Percentiles rank a stretch among this genome's conserved stretches.
phyloP scores from a whole-genome alignment of 768 basidiomycete genomes.

The Kwoniella botswanensis region DNA sequence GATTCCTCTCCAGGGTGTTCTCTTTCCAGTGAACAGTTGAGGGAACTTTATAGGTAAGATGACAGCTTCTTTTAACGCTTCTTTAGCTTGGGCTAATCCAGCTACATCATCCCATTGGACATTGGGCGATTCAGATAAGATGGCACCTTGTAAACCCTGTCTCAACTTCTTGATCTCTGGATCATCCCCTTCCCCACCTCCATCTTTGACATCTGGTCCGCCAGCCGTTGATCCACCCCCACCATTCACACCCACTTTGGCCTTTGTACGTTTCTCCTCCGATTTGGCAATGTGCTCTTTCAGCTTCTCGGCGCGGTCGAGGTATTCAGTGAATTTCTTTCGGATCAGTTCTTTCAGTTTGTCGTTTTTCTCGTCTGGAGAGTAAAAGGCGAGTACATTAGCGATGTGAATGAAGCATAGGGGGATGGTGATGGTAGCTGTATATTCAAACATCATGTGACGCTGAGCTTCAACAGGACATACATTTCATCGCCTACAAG shows the following conservation, averaged over 20 bases:
- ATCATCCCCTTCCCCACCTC: constrained; percentile 74
- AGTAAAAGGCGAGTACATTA: constrained; percentile 7
- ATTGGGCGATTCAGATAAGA: constrained; percentile 90
- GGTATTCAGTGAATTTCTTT: constrained; percentile 86
- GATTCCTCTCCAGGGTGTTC: constrained; percentile 96
- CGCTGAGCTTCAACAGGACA: not conserved
- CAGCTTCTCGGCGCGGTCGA: constrained; percentile 85
- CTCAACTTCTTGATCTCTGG: constrained; percentile 95
- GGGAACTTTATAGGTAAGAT: constrained; percentile 99
- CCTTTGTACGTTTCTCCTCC: constrained; percentile 69
- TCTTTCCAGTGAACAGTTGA: constrained; percentile 96
- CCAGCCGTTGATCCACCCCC: constrained; percentile 54
- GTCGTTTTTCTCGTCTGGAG: constrained; percentile 92
- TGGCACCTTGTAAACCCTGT: constrained; percentile 83
- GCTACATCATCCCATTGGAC: constrained; percentile 99
- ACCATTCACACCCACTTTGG: constrained; percentile 65
- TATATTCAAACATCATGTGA: not conserved
- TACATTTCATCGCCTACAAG: constrained; percentile 55
- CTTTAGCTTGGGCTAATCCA: constrained; percentile 92
- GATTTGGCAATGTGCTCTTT: constrained; percentile 76
- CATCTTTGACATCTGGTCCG: constrained; percentile 53
- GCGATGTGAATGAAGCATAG: not conserved
- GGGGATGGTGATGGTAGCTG: not conserved
- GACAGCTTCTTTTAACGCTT: constrained; percentile 94
- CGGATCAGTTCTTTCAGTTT: constrained; percentile 85